Conservation (phyloP, 768 basidiomycete species). For the Lentinula raphanica region DNA sequence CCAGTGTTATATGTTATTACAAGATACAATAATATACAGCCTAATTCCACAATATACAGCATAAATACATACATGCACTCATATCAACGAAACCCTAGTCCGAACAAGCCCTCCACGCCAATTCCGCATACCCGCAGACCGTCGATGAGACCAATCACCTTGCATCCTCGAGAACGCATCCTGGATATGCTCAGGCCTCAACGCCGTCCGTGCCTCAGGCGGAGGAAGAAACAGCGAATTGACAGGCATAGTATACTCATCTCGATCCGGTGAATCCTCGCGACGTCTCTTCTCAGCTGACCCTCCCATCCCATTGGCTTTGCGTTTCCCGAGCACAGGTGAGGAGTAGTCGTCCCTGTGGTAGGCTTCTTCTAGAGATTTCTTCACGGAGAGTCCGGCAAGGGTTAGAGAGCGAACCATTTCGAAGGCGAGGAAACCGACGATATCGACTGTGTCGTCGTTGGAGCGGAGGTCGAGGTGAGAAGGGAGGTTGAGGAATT, state of each 20-base stretch:
- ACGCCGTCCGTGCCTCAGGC: constrained; percentile 70
- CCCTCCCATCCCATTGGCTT: constrained; percentile 41
- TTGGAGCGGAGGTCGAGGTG: constrained; percentile 85
- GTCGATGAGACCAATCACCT: constrained; percentile 72
- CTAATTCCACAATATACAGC: neutral
- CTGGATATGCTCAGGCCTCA: constrained; percentile 82
- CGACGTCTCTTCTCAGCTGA: constrained; percentile 49
- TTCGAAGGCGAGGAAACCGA: constrained; percentile 95
- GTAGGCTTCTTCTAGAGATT: constrained; percentile 67
- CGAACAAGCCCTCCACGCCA: constrained; percentile 83
- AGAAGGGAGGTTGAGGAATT: constrained; percentile 85
- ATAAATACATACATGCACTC: constrained; percentile 11
- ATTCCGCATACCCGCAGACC: constrained; percentile 84
- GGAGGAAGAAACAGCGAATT: constrained; percentile 79
- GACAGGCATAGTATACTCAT: constrained; percentile 62
- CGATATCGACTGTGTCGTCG: constrained; percentile 94
- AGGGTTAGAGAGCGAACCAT: constrained; percentile 93
- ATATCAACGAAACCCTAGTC: constrained; percentile 77
- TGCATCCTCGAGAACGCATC: constrained; percentile 92
- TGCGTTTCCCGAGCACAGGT: constrained; percentile 66
- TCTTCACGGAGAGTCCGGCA: constrained; percentile 81
- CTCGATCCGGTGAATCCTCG: constrained; percentile 57
- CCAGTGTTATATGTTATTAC: too few species aligned
- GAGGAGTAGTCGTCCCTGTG: constrained; percentile 62
- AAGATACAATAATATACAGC: too few species aligned